These are phyloP conservation scores for Sarcodon sp. DNA, from an alignment of 768 basidiomycete species.

Conservation along the genomic window DNA sequence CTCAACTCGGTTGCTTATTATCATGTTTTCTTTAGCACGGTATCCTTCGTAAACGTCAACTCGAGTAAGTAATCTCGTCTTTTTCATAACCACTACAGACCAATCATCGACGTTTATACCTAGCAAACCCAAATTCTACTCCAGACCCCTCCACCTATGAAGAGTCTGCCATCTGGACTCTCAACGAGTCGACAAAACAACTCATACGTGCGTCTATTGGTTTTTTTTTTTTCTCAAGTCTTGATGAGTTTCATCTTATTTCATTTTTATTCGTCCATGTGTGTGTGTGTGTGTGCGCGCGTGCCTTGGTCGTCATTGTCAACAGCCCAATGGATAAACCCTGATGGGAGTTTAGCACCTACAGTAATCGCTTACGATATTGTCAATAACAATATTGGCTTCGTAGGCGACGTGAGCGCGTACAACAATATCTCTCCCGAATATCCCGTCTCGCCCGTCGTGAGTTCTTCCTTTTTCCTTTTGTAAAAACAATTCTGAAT, in stretches of 20 bases:
- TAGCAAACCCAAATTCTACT: slow-evolving; percentile 20
- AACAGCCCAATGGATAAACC: slow-evolving; percentile 33
- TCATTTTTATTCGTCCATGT: background rate
- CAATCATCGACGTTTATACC: background rate
- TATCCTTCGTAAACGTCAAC: slow-evolving; percentile 22
- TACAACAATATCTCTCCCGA: slow-evolving; percentile 16
- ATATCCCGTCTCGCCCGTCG: background rate
- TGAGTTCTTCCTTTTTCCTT: background rate
- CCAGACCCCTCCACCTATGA: slow-evolving; percentile 16
- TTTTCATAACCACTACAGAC: background rate
- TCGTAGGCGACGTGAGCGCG: slow-evolving; percentile 27
- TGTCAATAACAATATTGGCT: slow-evolving; percentile 26
- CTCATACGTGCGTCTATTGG: slow-evolving; percentile 22
- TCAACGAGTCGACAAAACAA: slow-evolving; percentile 23
- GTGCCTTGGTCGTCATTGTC: background rate
- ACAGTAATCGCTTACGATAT: slow-evolving; percentile 28
- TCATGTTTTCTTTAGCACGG: slow-evolving; percentile 12
- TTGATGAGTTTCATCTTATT: background rate
- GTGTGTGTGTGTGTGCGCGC: too few species aligned
- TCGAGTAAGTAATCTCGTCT: background rate
- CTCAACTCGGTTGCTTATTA: background rate
- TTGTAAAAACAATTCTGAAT: background rate
- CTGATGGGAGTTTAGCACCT: slow-evolving; percentile 23
- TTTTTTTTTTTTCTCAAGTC: background rate
- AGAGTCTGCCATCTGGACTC: slow-evolving; percentile 36